Conservation (phyloP, 768 basidiomycete species). For the Gloeopeniophorella convolvens region DNA sequence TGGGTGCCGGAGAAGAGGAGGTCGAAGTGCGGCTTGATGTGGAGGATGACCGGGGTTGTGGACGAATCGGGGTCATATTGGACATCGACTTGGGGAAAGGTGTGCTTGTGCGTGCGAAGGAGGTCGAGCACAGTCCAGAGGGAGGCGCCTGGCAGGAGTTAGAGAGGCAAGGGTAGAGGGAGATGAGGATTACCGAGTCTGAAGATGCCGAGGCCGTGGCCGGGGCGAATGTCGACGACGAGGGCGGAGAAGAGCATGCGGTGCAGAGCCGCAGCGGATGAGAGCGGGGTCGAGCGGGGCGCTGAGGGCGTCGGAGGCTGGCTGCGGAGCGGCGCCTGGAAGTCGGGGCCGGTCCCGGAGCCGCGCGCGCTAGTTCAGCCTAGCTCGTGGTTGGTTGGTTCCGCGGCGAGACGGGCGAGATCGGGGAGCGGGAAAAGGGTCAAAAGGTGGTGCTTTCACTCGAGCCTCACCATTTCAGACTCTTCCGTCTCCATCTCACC, state of each 20-base stretch:
- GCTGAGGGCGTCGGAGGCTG: too few species aligned
- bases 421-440: too few species aligned
- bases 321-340: too few species aligned
- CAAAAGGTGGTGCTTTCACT: too few species aligned
- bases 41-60: slow-evolving; percentile 68
- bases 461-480: not conserved
- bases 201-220: slow-evolving; percentile 69
- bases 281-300: too few species aligned
- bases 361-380: too few species aligned
- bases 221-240: slow-evolving; percentile 72
- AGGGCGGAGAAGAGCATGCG: slow-evolving; percentile 58
- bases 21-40: slow-evolving; percentile 75
- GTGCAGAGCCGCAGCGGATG: too few species aligned
- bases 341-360: too few species aligned
- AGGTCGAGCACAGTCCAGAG: slow-evolving; percentile 72
- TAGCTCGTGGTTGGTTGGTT: too few species aligned
- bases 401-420: not conserved
- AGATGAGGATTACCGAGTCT: slow-evolving; percentile 48
- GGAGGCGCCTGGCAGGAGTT: slow-evolving; percentile 48
- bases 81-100: slow-evolving; percentile 76
- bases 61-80: slow-evolving; percentile 75
- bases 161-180: not conserved
- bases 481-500: not conserved
- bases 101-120: slow-evolving; percentile 56
- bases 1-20: slow-evolving; percentile 77